Evolutionary conservation across 1,284 basidiomycete genomes (phyloP).

Genomic region (Ustilago xerochloae): DNA sequence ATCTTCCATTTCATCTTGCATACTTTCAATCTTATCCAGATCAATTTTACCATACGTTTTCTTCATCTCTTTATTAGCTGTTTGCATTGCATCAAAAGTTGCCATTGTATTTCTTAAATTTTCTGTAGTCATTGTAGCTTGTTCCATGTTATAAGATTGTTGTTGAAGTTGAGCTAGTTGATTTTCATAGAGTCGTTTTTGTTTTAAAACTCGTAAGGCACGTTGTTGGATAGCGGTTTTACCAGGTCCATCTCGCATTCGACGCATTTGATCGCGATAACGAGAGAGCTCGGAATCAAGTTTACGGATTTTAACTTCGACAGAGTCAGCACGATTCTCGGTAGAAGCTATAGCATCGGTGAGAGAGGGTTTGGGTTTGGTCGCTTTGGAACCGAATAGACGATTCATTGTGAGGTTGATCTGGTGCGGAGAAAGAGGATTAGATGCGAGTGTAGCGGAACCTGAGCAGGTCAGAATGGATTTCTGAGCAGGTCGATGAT

Average conservation of each 20-base stretch:
- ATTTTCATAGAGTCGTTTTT: constrained; percentile 94
- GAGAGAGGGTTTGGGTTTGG: constrained; percentile 80
- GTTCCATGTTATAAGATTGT: constrained; percentile 99
- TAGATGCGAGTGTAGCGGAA: neutral
- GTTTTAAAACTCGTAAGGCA: constrained; percentile 91
- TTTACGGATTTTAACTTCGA: constrained; percentile 97
- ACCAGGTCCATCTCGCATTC: constrained; percentile 90
- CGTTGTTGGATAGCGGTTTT: constrained; percentile 96
- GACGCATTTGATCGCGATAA: constrained; percentile 97
- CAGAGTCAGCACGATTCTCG: constrained; percentile 85
- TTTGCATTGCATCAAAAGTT: constrained; percentile 97
- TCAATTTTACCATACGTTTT: constrained; percentile 98
- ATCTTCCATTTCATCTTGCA: constrained; percentile 88
- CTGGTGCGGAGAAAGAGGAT: neutral
- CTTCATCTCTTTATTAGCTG: constrained; percentile 96
- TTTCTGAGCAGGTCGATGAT: neutral
- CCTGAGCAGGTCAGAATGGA: neutral
- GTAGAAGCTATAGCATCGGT: constrained; percentile 94
- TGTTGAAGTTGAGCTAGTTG: constrained; percentile 92
- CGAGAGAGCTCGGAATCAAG: constrained; percentile 90
- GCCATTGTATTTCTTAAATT: constrained; percentile 99
- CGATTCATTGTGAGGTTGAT: constrained; percentile 67
- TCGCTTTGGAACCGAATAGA: constrained; percentile 68
- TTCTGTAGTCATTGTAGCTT: constrained; percentile 92
- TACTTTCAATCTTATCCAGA: constrained; percentile 91